These are phyloP conservation scores for Primulina eburnea DNA, from an alignment of 257 asterid species.

Conservation along the genomic window DNA sequence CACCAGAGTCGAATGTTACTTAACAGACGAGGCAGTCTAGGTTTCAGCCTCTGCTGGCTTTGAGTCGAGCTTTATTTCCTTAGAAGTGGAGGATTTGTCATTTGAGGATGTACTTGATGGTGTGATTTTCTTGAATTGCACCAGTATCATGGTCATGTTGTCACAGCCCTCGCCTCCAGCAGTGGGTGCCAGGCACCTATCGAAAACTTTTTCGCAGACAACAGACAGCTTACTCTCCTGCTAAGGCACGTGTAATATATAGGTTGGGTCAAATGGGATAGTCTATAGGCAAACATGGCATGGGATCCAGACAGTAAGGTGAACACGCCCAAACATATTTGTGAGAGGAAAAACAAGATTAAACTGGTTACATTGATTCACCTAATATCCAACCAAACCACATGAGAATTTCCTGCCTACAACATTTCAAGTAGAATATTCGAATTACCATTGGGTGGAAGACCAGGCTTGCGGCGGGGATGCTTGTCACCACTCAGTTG, in stretches of 20 bases:
- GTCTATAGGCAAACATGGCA: neutral
- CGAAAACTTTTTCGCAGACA: constrained; percentile 75
- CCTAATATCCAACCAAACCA: neutral
- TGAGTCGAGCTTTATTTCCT: constrained; percentile 24
- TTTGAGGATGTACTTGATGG: constrained; percentile 28
- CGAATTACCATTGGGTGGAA: neutral
- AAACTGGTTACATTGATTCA: neutral
- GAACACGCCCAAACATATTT: neutral
- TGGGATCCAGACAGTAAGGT: constrained; percentile 1
- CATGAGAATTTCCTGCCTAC: neutral
- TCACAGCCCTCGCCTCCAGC: constrained; percentile 91
- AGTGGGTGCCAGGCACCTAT: constrained; percentile 88
- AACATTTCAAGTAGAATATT: neutral
- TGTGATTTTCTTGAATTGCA: constrained; percentile 58
- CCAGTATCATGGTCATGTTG: constrained; percentile 93
- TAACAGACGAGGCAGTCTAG: neutral
- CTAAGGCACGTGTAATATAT: constrained; percentile 15
- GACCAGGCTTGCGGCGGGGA: neutral
- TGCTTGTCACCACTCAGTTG: neutral
- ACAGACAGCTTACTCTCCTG: constrained; percentile 75
- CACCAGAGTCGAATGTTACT: constrained; percentile 5
- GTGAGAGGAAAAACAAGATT: neutral
- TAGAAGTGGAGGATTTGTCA: constrained; percentile 31
- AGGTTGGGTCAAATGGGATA: neutral
- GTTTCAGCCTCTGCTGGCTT: constrained; percentile 14